These are phyloP conservation scores for Coemansia pectinata DNA, from an alignment of 192 early-diverging fungal genomes.

Conservation along the genomic window DNA sequence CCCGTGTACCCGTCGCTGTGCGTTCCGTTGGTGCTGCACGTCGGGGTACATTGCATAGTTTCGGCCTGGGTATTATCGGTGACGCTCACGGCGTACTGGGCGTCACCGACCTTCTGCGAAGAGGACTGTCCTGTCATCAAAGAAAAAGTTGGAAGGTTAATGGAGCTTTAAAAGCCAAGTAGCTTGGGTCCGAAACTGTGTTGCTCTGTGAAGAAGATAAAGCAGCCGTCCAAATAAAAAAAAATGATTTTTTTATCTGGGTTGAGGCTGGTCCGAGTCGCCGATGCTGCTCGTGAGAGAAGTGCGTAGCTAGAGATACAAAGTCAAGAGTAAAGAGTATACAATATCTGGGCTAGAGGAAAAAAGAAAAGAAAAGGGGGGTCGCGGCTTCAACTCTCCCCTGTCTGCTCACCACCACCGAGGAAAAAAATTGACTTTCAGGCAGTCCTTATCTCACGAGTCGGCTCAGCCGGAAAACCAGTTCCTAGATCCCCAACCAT, in stretches of 20 bases:
- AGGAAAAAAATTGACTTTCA: neutral
- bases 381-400: neutral
- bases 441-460: constrained; percentile 2
- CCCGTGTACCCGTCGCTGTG: constrained; percentile 58
- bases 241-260: neutral
- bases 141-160: neutral
- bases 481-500: neutral
- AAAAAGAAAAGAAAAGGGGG: neutral
- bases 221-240: neutral
- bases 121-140: constrained; percentile 26
- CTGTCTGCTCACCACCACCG: neutral
- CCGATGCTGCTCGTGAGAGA: neutral
- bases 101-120: constrained; percentile 53
- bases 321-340: neutral
- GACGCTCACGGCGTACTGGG: constrained; percentile 51
- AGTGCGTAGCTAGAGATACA: neutral
- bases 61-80: constrained; percentile 53
- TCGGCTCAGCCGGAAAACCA: neutral
- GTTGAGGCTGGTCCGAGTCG: neutral
- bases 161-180: neutral
- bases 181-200: neutral
- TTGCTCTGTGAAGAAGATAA: neutral
- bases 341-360: neutral
- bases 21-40: constrained; percentile 51
- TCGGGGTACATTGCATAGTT: constrained; percentile 42